A percentile compares a stretch with the other conserved stretches of the same genome.
These are phyloP conservation scores for Bryopsis sp. DNA, from an alignment of 139 green algal species.

Conservation along the genomic window DNA sequence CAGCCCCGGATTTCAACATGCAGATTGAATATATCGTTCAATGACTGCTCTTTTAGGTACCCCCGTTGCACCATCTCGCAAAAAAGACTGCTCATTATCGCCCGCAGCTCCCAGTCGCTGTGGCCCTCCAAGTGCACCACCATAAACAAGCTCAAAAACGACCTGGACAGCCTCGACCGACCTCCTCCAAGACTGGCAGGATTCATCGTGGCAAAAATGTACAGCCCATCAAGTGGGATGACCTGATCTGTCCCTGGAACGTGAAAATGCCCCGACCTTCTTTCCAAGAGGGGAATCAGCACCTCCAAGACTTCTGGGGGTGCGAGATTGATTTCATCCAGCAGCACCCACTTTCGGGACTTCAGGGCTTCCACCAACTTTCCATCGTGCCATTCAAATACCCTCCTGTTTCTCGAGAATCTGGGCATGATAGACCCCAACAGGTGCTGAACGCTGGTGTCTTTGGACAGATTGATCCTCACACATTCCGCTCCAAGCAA, in stretches of 20 bases:
- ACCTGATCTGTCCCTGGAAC: constrained; percentile 11
- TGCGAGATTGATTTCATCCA: constrained; percentile 86
- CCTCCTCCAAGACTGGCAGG: constrained; percentile 51
- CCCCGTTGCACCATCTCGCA: neutral
- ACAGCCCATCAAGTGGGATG: constrained; percentile 66
- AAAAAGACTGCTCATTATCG: constrained; percentile 25
- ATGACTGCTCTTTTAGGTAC: neutral
- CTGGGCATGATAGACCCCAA: constrained; percentile 24
- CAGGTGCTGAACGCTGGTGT: constrained; percentile 28
- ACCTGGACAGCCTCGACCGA: constrained; percentile 24
- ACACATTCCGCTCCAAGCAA: constrained; percentile 22
- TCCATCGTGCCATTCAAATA: constrained; percentile 82
- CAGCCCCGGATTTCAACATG: neutral
- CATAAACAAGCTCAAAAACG: constrained; percentile 23
- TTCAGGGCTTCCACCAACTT: constrained; percentile 62
- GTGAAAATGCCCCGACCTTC: constrained; percentile 23
- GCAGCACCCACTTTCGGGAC: constrained; percentile 76
- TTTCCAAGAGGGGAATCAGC: constrained; percentile 27
- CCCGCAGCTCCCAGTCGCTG: constrained; percentile 17
- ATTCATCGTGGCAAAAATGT: constrained; percentile 89
- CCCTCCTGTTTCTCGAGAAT: constrained; percentile 15
- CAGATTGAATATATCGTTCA: neutral
- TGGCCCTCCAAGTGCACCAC: constrained; percentile 20
- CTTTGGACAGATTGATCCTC: constrained; percentile 28
- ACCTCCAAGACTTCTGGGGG: constrained; percentile 47